Evolutionary conservation across 2,329 filamentous ascomycete species (phyloP).

Genomic region (Falciphora oryzae): DNA sequence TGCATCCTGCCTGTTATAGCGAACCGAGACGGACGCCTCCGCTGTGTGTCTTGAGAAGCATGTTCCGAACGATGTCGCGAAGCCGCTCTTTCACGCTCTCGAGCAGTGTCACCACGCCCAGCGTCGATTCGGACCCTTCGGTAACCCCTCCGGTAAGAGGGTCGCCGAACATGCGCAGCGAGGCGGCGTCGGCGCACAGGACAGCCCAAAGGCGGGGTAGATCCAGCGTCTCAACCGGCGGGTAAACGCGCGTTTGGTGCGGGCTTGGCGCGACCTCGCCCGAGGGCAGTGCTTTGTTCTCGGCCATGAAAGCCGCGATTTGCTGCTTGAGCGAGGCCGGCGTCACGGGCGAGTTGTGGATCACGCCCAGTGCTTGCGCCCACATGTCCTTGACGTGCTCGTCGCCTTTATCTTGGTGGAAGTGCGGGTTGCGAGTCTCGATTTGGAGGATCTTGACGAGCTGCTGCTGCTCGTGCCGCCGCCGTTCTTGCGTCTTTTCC

Average conservation of each 20-base stretch:
- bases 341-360: constrained; percentile 21
- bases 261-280: not conserved
- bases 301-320: constrained; percentile 14
- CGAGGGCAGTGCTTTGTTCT: not conserved
- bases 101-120: constrained; percentile 6
- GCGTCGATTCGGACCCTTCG: constrained; percentile 3
- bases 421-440: constrained; percentile 25
- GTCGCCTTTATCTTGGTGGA: constrained; percentile 24
- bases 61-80: not conserved
- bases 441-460: constrained; percentile 24
- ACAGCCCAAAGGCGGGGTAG: constrained; percentile 1
- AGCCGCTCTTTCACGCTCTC: constrained; percentile 6
- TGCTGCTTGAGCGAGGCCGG: constrained; percentile 11
- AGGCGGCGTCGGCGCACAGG: not conserved
- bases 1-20: not conserved
- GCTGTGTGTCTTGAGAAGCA: not conserved
- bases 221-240: not conserved
- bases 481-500: constrained; percentile 1
- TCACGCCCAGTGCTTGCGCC: constrained; percentile 22
- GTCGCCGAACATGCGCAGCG: constrained; percentile 6
- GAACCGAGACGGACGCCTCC: not conserved
- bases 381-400: constrained; percentile 25
- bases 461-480: not conserved
- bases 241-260: constrained; percentile 4
- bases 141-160: not conserved